A percentile compares a stretch with the other conserved stretches of the same genome.
Conservation (phyloP, 805 yeast genomes). For the Candida wancherniae region DNA sequence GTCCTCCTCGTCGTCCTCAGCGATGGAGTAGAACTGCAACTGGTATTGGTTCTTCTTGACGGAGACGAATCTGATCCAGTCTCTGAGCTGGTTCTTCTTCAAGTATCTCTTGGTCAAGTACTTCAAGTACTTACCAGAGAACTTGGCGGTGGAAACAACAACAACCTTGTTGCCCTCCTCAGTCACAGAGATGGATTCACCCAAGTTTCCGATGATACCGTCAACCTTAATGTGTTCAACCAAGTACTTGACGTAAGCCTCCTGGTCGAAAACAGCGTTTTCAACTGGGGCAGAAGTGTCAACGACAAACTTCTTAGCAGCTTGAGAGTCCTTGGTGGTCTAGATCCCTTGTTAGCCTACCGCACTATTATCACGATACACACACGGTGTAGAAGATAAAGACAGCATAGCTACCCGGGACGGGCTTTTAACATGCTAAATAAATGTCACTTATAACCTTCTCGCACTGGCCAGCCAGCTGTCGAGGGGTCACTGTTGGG, state of each 20-base stretch:
- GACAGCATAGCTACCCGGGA: conserved; percentile 48
- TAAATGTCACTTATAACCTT: conserved; percentile 6
- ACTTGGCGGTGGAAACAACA: conserved; percentile 87
- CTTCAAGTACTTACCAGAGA: conserved; percentile 99
- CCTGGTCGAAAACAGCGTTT: conserved; percentile 96
- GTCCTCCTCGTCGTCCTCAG: conserved; percentile 70
- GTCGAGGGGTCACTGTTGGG: no score
- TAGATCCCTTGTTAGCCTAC: conserved; percentile 68
- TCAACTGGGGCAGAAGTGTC: conserved; percentile 97
- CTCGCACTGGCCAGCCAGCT: no score
- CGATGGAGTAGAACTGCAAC: conserved; percentile 98
- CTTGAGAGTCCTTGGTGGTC: conserved; percentile 70
- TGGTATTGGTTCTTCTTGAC: conserved; percentile 93
- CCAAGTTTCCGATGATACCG: conserved; percentile 93
- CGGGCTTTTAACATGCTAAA: conserved; percentile 29
- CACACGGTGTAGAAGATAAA: conserved; percentile 22
- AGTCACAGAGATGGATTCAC: conserved; percentile 86
- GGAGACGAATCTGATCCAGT: conserved; percentile 99
- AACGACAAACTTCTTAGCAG: conserved; percentile 86
- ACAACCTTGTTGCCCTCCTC: conserved; percentile 84
- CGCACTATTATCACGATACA: conserved; percentile 44
- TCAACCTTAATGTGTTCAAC: conserved; percentile 99
- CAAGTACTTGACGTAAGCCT: conserved; percentile 96
- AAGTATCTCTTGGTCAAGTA: conserved; percentile 99
- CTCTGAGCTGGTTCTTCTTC: conserved; percentile 99